Evolutionary conservation across 1,139 yeast species (phyloP).

Genomic region (Debaryomyces sp.): DNA sequence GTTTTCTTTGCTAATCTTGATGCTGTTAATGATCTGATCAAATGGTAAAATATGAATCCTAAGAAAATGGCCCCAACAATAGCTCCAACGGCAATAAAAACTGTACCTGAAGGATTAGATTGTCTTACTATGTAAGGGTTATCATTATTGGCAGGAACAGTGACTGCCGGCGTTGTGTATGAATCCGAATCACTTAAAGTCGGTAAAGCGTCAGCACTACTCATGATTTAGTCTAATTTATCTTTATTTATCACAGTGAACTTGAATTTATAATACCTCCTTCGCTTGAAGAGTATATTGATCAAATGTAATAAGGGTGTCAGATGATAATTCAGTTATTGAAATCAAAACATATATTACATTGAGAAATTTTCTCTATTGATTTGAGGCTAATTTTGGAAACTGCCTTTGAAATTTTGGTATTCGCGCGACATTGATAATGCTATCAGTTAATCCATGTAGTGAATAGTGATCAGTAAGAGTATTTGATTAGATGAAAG

Average conservation of each 20-base stretch:
- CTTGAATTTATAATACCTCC: not conserved
- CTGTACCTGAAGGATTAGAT: constrained; percentile 67
- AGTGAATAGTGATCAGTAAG: not conserved
- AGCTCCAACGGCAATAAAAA: constrained; percentile 78
- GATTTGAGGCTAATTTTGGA: constrained; percentile 1
- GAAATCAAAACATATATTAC: constrained; percentile 4
- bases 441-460: not conserved
- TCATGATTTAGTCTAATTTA: not conserved
- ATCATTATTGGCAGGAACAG: constrained; percentile 58
- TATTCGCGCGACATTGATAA: not conserved
- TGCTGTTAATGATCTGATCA: constrained; percentile 39
- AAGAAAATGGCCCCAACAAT: constrained; percentile 59
- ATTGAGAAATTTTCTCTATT: constrained; percentile 3
- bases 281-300: not conserved
- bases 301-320: not conserved
- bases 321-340: not conserved
- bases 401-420: not conserved
- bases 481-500: no score
- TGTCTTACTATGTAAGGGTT: constrained; percentile 66
- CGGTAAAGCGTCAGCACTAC: constrained; percentile 14
- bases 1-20: constrained; percentile 42
- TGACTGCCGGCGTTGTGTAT: constrained; percentile 57
- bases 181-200: constrained; percentile 19
- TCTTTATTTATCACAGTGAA: not conserved
- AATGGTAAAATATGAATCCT: constrained; percentile 46